Percentiles rank a stretch among this genome's conserved stretches.
phyloP scores from a whole-genome alignment of 805 yeast genomes.

The Candida takata region DNA sequence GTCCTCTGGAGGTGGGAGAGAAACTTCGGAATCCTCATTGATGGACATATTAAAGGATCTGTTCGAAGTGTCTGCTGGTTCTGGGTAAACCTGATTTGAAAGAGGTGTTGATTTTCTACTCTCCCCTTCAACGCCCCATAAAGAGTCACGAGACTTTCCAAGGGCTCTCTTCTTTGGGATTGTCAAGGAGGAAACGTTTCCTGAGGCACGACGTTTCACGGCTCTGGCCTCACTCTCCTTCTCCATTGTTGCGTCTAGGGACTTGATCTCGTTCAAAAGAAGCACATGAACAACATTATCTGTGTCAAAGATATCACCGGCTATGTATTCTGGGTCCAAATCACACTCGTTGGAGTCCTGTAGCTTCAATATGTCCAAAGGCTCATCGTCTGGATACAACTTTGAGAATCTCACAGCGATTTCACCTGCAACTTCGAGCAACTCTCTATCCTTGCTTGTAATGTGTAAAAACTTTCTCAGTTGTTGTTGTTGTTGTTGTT shows the following conservation, averaged over 20 bases:
- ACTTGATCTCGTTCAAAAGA: slow-evolving; percentile 32
- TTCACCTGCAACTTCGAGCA: slow-evolving; percentile 46
- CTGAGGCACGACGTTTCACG: slow-evolving; percentile 21
- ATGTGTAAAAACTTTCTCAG: slow-evolving; percentile 57
- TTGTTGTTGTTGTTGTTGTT: slow-evolving; percentile 17
- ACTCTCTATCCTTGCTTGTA: slow-evolving; percentile 39
- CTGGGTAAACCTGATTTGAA: slow-evolving; percentile 33
- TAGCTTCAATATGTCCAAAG: slow-evolving; percentile 47
- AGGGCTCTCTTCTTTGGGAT: slow-evolving; percentile 23
- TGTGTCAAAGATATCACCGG: slow-evolving; percentile 55
- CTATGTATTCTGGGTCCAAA: slow-evolving; percentile 68
- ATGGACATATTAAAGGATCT: slow-evolving; percentile 9
- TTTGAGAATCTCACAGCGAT: slow-evolving; percentile 48
- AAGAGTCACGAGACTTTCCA: slow-evolving; percentile 4
- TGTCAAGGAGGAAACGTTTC: slow-evolving; percentile 14
- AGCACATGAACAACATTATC: slow-evolving; percentile 42
- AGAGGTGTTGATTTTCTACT: slow-evolving; percentile 32
- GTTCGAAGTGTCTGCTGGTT: slow-evolving; percentile 7
- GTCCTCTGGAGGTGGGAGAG: too few species aligned
- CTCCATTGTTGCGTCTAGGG: slow-evolving; percentile 14
- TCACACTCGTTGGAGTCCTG: slow-evolving; percentile 69
- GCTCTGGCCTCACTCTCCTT: slow-evolving; percentile 6
- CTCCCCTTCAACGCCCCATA: slow-evolving; percentile 12
- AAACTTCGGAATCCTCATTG: slow-evolving; percentile 30
- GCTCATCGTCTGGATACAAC: slow-evolving; percentile 58